phyloP scores from a whole-genome alignment of 2,329 filamentous ascomycete species.

The Bertia moriformis region DNA sequence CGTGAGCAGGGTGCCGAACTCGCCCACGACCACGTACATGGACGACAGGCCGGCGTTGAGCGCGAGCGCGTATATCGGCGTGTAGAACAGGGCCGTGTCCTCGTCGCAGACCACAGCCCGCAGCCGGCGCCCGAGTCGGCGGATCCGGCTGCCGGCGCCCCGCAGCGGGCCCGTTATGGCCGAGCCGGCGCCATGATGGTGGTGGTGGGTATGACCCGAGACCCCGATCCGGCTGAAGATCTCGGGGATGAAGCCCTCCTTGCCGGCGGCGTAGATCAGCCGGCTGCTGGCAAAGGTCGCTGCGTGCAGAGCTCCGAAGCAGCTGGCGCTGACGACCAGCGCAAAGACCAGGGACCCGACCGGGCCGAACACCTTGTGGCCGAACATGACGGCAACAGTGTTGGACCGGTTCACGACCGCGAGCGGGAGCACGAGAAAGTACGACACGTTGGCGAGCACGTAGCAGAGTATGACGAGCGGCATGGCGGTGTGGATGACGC shows the following conservation, averaged over 20 bases:
- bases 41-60: conserved; percentile 32
- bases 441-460: conserved; percentile 42
- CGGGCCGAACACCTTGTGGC: background rate
- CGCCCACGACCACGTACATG: conserved; percentile 43
- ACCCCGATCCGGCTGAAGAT: conserved; percentile 54
- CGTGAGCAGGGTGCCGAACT: conserved; percentile 43
- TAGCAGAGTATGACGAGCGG: conserved; percentile 45
- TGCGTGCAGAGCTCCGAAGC: conserved; percentile 59
- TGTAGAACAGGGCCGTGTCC: conserved; percentile 21
- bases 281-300: conserved; percentile 58
- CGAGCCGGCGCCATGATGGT: no score
- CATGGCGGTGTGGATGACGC: conserved; percentile 45
- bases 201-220: conserved; percentile 11
- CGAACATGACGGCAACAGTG: conserved; percentile 44
- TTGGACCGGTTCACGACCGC: conserved; percentile 39
- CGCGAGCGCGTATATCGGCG: conserved; percentile 36
- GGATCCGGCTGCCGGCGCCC: no score
- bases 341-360: conserved; percentile 43
- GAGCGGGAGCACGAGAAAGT: conserved; percentile 50
- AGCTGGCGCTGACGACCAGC: conserved; percentile 52
- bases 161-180: background rate
- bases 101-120: background rate
- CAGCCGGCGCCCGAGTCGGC: background rate
- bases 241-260: conserved; percentile 56
- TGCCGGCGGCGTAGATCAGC: conserved; percentile 56